phyloP scores from a whole-genome alignment of 2,329 filamentous ascomycete species.

The Fusarium concolor region DNA sequence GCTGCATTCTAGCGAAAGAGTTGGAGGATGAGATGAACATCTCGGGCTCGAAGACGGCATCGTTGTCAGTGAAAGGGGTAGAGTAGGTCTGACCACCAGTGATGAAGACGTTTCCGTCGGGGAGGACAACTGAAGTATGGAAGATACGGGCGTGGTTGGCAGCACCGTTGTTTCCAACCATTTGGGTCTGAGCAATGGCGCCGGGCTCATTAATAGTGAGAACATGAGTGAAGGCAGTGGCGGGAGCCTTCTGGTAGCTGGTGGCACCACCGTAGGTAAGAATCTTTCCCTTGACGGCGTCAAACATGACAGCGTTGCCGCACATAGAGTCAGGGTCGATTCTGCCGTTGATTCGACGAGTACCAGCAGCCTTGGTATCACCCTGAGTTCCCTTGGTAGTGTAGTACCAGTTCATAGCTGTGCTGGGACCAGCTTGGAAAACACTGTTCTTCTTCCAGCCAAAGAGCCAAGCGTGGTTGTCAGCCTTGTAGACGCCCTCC shows the following conservation, averaged over 20 bases:
- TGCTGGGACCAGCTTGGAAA: conserved; percentile 66
- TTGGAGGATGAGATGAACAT: conserved; percentile 24
- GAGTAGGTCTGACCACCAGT: conserved; percentile 53
- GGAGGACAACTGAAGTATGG: conserved; percentile 61
- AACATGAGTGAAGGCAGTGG: conserved; percentile 59
- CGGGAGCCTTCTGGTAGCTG: conserved; percentile 56
- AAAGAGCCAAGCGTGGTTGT: conserved; percentile 48
- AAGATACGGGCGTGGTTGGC: conserved; percentile 53
- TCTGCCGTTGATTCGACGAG: conserved; percentile 48
- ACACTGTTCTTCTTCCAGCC: conserved; percentile 59
- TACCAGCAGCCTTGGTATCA: conserved; percentile 41
- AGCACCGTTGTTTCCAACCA: conserved; percentile 19
- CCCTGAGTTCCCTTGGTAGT: conserved; percentile 47
- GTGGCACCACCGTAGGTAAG: conserved; percentile 63
- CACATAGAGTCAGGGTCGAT: conserved; percentile 63
- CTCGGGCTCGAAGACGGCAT: conserved; percentile 26
- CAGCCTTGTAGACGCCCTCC: conserved; percentile 57
- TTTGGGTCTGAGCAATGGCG: conserved; percentile 8
- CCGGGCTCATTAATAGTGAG: conserved; percentile 57
- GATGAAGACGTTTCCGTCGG: conserved; percentile 61
- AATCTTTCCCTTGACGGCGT: conserved; percentile 68
- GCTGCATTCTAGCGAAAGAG: conserved; percentile 23
- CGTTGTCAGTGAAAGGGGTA: conserved; percentile 29
- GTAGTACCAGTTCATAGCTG: conserved; percentile 67
- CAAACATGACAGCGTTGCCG: conserved; percentile 68